Percentiles rank a stretch among this genome's conserved stretches.
Conservation (phyloP, 2,329 filamentous ascomycete species). For the Cercospora citrullina region DNA sequence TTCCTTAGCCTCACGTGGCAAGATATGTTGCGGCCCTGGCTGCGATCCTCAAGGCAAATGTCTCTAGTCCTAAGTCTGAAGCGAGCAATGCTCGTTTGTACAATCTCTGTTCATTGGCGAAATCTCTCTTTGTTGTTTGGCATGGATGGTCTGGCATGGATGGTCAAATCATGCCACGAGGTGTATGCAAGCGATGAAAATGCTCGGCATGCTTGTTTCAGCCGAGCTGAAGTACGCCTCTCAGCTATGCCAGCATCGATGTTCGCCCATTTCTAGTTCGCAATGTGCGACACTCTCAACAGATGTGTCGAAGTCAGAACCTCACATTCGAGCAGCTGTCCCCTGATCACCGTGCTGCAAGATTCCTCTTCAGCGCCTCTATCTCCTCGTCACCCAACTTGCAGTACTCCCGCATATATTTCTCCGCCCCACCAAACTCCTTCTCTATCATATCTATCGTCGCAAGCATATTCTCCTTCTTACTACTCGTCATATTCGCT, state of each 20-base stretch:
- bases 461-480: constrained; percentile 54
- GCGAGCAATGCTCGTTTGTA: not conserved
- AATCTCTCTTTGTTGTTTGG: not conserved
- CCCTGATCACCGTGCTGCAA: constrained; percentile 41
- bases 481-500: constrained; percentile 47
- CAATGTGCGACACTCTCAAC: not conserved
- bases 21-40: not conserved
- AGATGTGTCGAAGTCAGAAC: not conserved
- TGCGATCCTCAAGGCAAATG: not conserved
- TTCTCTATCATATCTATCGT: constrained; percentile 57
- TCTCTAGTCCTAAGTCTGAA: not conserved
- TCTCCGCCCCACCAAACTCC: constrained; percentile 64
- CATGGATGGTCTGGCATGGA: not conserved
- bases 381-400: constrained; percentile 59
- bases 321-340: not conserved
- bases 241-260: not conserved
- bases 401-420: constrained; percentile 61
- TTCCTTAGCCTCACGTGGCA: not conserved
- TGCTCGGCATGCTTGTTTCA: not conserved
- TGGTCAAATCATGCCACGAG: not conserved
- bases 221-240: not conserved
- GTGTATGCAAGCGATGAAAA: not conserved
- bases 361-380: constrained; percentile 52
- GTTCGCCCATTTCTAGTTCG: not conserved
- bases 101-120: not conserved